phyloP scores from a whole-genome alignment of 495 filamentous ascomycete species.

The Corynascus novoguineensis region DNA sequence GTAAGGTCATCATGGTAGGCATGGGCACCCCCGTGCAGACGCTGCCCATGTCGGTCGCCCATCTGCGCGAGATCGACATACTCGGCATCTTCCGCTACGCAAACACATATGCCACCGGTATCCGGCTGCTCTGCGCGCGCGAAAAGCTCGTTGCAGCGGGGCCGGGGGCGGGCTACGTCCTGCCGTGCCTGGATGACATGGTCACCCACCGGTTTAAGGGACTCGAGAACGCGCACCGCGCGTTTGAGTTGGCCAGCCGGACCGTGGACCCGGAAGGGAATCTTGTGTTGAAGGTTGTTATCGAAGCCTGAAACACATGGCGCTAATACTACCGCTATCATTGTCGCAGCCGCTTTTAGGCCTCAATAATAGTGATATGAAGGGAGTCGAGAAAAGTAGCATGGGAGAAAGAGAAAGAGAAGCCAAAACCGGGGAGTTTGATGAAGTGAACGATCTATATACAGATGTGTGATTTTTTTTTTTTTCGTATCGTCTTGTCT shows the following conservation, averaged over 20 bases:
- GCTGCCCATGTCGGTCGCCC: constrained; percentile 75
- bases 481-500: neutral
- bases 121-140: constrained; percentile 57
- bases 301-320: constrained; percentile 45
- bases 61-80: constrained; percentile 83
- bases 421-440: no score
- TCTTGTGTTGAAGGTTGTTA: constrained; percentile 80
- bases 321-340: no score
- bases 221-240: constrained; percentile 57
- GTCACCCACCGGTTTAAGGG: constrained; percentile 74
- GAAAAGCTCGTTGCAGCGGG: constrained; percentile 38
- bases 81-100: constrained; percentile 90
- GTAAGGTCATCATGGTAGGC: constrained; percentile 79
- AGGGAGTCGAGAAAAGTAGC: no score
- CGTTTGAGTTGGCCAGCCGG: constrained; percentile 76
- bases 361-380: no score
- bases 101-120: constrained; percentile 78
- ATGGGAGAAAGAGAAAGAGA: no score
- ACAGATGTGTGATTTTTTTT: neutral
- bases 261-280: constrained; percentile 71
- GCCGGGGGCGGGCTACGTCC: constrained; percentile 39
- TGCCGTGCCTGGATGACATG: constrained; percentile 59
- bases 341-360: neutral
- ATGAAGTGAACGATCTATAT: neutral
- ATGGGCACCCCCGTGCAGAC: constrained; percentile 94